Evolutionary conservation across 805 yeast genomes (phyloP).

Genomic region (Lachancea cidri): DNA sequence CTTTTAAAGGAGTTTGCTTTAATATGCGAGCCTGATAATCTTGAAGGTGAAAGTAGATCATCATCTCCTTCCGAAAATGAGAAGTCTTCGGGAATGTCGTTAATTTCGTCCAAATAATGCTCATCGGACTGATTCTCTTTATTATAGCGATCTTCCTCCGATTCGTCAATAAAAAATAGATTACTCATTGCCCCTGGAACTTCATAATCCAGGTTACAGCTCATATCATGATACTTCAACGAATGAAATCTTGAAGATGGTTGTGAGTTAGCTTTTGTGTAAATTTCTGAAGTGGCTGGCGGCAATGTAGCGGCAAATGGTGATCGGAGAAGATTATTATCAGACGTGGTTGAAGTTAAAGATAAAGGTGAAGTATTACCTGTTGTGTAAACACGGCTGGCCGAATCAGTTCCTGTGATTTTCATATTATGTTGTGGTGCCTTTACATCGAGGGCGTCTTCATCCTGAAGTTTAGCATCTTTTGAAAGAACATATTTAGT

Average conservation of each 20-base stretch:
- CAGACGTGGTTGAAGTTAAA: background rate
- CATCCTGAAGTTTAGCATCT: too few relatives aligned
- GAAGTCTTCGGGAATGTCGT: constrained; percentile 43
- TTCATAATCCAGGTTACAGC: constrained; percentile 34
- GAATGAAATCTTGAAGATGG: constrained; percentile 26
- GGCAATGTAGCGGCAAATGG: background rate
- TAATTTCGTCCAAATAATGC: constrained; percentile 47
- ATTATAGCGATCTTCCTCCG: constrained; percentile 31
- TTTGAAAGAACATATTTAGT: background rate
- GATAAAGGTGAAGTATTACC: background rate
- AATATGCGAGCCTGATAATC: constrained; percentile 1
- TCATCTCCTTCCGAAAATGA: constrained; percentile 30
- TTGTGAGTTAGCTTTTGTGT: background rate
- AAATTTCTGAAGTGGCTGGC: background rate
- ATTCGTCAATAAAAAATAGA: constrained; percentile 31
- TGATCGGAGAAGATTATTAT: constrained; percentile 1
- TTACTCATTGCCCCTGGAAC: constrained; percentile 32
- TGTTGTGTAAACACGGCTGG: too few relatives aligned
- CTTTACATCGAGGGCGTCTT: too few relatives aligned
- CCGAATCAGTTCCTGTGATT: too few relatives aligned
- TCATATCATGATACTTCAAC: constrained; percentile 38
- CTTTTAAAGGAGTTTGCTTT: constrained; percentile 18
- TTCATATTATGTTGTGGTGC: too few relatives aligned
- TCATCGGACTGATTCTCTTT: constrained; percentile 32
- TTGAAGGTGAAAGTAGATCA: constrained; percentile 3